phyloP scores from a whole-genome alignment of 2,329 filamentous ascomycete genomes.

The Keithomyces neogunnii region DNA sequence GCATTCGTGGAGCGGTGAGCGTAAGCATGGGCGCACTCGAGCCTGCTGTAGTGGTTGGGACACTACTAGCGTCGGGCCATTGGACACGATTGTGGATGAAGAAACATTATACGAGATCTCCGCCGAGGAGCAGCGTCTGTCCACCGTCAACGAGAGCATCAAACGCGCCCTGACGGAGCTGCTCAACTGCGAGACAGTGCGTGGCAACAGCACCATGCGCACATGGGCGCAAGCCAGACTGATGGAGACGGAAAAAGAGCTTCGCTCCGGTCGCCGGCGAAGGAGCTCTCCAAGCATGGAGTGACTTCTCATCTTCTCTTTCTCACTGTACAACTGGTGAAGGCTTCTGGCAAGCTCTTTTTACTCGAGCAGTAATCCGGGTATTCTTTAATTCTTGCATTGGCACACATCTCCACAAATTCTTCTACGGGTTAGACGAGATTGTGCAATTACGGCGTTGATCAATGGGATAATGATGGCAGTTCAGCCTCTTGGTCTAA shows the following conservation, averaged over 20 bases:
- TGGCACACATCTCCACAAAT: background rate
- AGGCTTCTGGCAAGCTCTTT: background rate
- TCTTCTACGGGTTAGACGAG: background rate
- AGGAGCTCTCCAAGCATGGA: conserved; percentile 29
- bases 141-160: conserved; percentile 50
- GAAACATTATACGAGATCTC: conserved; percentile 40
- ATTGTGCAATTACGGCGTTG: conserved; percentile 3
- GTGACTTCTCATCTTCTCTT: background rate
- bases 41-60: conserved; percentile 26
- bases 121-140: conserved; percentile 44
- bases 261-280: conserved; percentile 43
- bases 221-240: conserved; percentile 51
- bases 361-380: background rate
- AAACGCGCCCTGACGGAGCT: conserved; percentile 54
- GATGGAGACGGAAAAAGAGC: conserved; percentile 52
- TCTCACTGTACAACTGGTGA: background rate
- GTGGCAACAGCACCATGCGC: conserved; percentile 41
- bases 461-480: background rate
- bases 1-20: conserved; percentile 25
- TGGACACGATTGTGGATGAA: conserved; percentile 38
- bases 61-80: conserved; percentile 16
- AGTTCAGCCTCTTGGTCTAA: background rate
- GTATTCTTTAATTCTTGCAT: background rate
- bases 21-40: conserved; percentile 15
- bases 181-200: conserved; percentile 50